Conservation (phyloP, 78 protist genomes). For the Dictyostelium capitatum region DNA sequence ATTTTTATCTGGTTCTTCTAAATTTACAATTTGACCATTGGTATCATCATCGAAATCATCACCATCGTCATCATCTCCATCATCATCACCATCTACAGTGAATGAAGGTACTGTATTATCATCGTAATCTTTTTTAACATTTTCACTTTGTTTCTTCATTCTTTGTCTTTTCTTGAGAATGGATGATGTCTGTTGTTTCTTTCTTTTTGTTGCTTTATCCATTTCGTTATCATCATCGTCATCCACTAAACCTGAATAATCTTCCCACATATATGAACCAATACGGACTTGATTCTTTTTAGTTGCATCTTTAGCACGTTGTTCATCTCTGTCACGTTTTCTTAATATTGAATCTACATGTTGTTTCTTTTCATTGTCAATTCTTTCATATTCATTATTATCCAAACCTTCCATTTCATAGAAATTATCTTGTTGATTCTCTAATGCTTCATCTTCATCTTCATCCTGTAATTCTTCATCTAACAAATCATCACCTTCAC, state of each 20-base stretch:
- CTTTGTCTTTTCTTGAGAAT: slow-evolving; percentile 7
- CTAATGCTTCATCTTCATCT: slow-evolving; percentile 15
- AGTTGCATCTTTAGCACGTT: background rate
- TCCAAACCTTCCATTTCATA: slow-evolving; percentile 75
- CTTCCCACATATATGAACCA: slow-evolving; percentile 18
- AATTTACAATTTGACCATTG: slow-evolving; percentile 24
- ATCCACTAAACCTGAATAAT: slow-evolving; percentile 14
- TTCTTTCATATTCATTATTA: slow-evolving; percentile 25
- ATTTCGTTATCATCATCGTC: slow-evolving; percentile 27
- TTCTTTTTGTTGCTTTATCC: slow-evolving; percentile 5
- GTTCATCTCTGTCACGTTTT: slow-evolving; percentile 42
- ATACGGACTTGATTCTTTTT: slow-evolving; percentile 17
- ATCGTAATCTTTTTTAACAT: slow-evolving; percentile 29
- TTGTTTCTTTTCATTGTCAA: background rate
- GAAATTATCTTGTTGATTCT: slow-evolving; percentile 9
- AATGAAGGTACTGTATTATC: slow-evolving; percentile 7
- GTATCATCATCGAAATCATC: slow-evolving; percentile 24
- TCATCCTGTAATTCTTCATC: slow-evolving; percentile 44
- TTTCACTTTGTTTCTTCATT: slow-evolving; percentile 18
- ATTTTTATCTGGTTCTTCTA: slow-evolving; percentile 84
- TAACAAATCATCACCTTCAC: slow-evolving; percentile 70
- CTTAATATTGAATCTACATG: slow-evolving; percentile 27
- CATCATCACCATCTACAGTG: background rate
- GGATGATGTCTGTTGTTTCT: background rate
- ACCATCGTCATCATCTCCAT: slow-evolving; percentile 27